A percentile compares a stretch with the other conserved stretches of the same genome.
These are phyloP conservation scores for Cubamyces lactineus DNA, from an alignment of 768 basidiomycete genomes.

Conservation along the genomic window DNA sequence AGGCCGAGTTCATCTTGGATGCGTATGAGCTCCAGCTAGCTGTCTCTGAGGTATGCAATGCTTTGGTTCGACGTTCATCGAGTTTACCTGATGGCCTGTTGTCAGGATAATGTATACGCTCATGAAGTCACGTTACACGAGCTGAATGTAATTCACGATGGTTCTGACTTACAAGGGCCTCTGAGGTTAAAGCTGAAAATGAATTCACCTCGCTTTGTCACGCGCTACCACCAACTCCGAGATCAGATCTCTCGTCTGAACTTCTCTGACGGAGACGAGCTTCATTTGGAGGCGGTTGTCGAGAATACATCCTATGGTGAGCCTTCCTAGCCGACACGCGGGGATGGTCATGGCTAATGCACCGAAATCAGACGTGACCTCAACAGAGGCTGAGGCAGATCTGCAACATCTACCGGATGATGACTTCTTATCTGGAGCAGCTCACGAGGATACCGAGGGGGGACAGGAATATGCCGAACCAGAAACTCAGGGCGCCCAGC, in stretches of 20 bases:
- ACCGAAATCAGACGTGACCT: too few species aligned
- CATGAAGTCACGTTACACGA: constrained; percentile 75
- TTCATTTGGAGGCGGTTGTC: background rate
- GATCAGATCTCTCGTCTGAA: constrained; percentile 53
- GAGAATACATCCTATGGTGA: background rate
- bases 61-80: background rate
- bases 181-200: constrained; percentile 59
- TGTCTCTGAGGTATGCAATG: constrained; percentile 61
- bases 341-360: too few species aligned
- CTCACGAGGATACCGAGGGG: background rate
- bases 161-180: constrained; percentile 61
- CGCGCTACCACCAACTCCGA: constrained; percentile 65
- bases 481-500: too few species aligned
- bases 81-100: background rate
- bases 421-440: background rate
- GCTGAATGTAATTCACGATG: constrained; percentile 70
- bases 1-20: constrained; percentile 68
- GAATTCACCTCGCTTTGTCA: constrained; percentile 61
- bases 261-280: constrained; percentile 27
- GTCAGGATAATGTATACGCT: constrained; percentile 69
- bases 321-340: too few species aligned
- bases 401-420: too few species aligned
- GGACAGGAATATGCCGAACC: too few species aligned
- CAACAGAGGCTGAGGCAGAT: too few species aligned
- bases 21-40: constrained; percentile 69